Evolutionary conservation across 306 rosid species (phyloP).

Genomic region (apple (Malus domestica)): DNA sequence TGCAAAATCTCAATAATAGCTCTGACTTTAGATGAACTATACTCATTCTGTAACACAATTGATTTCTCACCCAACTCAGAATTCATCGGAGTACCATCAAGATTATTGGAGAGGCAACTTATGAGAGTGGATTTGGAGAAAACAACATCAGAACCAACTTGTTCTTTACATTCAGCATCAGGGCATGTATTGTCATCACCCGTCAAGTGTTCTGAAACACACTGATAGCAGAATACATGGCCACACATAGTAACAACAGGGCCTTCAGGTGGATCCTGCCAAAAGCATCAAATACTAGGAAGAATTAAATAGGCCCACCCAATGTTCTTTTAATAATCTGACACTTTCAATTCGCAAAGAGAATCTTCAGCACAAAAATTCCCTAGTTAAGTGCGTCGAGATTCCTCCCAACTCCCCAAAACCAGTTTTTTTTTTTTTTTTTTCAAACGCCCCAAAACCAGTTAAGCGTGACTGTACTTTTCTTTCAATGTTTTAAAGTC

Average conservation of each 20-base stretch:
- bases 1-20: slow-evolving; percentile 75
- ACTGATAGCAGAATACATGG: slow-evolving; percentile 91
- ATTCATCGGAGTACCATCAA: slow-evolving; percentile 37
- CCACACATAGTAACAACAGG: slow-evolving; percentile 87
- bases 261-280: slow-evolving; percentile 83
- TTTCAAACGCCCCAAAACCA: background rate
- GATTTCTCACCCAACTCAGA: slow-evolving; percentile 43
- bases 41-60: slow-evolving; percentile 44
- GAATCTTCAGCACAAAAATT: background rate
- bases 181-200: slow-evolving; percentile 82
- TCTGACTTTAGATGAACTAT: slow-evolving; percentile 82
- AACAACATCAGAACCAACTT: slow-evolving; percentile 54
- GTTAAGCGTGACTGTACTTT: background rate
- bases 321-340: background rate
- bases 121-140: slow-evolving; percentile 76
- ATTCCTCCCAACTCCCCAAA: background rate
- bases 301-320: slow-evolving; percentile 20
- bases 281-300: slow-evolving; percentile 23
- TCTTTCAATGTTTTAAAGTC: background rate
- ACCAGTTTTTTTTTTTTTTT: no score
- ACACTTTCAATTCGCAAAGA: background rate
- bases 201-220: slow-evolving; percentile 73
- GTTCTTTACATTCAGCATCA: slow-evolving; percentile 59
- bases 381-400: background rate
- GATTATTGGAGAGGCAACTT: slow-evolving; percentile 60